Conservation (phyloP, 169 alveolate genomes). For the Babesia sp. region DNA sequence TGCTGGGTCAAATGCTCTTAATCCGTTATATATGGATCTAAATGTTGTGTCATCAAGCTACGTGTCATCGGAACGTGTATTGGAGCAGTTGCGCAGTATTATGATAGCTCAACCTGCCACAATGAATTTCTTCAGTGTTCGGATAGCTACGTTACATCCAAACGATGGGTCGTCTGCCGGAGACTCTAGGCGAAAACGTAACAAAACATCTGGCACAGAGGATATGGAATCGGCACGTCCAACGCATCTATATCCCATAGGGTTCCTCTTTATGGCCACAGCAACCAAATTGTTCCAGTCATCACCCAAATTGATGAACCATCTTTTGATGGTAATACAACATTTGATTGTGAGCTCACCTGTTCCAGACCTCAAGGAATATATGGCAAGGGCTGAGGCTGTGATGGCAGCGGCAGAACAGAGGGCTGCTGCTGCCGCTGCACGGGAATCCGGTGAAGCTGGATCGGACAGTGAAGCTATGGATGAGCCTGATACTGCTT, state of each 20-base stretch:
- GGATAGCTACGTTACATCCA: conserved; percentile 30
- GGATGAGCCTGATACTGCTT: background rate
- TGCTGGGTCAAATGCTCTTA: conserved; percentile 32
- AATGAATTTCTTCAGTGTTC: conserved; percentile 50
- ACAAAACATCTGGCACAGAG: background rate
- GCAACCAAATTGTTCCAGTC: conserved; percentile 73
- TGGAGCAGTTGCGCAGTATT: conserved; percentile 75
- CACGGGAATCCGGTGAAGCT: background rate
- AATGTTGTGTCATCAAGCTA: conserved; percentile 55
- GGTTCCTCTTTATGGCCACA: conserved; percentile 67
- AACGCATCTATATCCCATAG: conserved; percentile 65
- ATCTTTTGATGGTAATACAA: conserved; percentile 70
- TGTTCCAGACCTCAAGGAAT: background rate
- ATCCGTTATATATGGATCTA: conserved; percentile 38
- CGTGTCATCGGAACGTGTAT: conserved; percentile 72
- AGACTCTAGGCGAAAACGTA: conserved; percentile 21
- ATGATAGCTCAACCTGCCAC: conserved; percentile 72
- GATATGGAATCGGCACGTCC: background rate
- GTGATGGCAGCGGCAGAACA: background rate
- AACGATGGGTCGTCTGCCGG: conserved; percentile 11
- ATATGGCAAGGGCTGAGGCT: background rate
- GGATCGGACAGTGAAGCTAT: background rate
- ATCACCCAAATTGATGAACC: conserved; percentile 75
- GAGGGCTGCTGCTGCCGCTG: background rate
- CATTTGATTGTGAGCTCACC: conserved; percentile 37